Percentiles rank a stretch among this genome's conserved stretches.
These are phyloP conservation scores for Castanea sativa DNA, from an alignment of 306 rosid species.

Conservation along the genomic window DNA sequence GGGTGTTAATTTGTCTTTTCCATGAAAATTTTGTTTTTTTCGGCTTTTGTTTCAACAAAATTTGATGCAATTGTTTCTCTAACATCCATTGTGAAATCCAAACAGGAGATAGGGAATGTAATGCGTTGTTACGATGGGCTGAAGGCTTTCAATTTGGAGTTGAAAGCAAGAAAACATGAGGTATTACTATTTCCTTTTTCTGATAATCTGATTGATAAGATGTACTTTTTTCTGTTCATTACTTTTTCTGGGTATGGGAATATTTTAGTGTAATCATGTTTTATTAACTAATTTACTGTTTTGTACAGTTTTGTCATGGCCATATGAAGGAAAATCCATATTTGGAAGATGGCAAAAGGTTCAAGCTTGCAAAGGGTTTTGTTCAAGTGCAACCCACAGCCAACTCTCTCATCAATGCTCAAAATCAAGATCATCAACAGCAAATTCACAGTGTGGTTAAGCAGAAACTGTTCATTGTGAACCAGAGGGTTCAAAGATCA, in stretches of 20 bases:
- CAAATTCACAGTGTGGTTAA: not conserved
- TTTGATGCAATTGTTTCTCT: not conserved
- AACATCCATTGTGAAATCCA: not conserved
- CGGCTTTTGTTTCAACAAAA: constrained; percentile 9
- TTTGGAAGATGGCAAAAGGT: constrained; percentile 2
- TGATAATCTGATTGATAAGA: constrained; percentile 20
- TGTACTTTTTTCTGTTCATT: not conserved
- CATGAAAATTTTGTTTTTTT: not conserved
- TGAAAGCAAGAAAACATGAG: constrained; percentile 44
- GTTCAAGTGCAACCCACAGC: not conserved
- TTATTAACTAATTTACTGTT: not conserved
- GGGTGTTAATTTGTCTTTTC: not conserved
- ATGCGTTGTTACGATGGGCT: constrained; percentile 13
- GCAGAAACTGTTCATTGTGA: not conserved
- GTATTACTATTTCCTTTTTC: constrained; percentile 18
- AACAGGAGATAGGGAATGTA: constrained; percentile 50
- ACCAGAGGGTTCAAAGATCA: constrained; percentile 18
- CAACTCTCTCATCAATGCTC: not conserved
- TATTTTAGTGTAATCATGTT: not conserved
- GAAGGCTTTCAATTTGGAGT: constrained; percentile 27
- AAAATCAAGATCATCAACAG: not conserved
- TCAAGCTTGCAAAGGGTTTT: not conserved
- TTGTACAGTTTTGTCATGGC: constrained; percentile 29
- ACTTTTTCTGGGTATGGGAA: not conserved
- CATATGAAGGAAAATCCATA: not conserved